Base-by-base conservation (phyloP, 768 basidiomycete species). In the Auriscalpium orientale region DNA sequence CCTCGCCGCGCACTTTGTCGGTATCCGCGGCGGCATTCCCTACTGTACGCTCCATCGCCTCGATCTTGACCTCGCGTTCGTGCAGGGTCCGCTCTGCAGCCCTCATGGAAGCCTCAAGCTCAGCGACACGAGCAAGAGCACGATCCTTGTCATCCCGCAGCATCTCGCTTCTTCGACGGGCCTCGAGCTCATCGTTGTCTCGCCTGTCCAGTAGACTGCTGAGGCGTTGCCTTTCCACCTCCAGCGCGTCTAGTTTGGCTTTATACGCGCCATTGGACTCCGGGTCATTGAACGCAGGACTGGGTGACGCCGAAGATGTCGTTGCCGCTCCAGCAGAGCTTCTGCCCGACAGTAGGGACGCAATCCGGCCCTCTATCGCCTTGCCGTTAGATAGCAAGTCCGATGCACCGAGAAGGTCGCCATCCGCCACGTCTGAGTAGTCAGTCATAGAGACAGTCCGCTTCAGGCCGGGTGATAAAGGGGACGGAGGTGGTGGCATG, bases 401-500 rank as follows among this genome's bases (percentile, higher is more conserved):
- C 7, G 64, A 49, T 3, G 53, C 38, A 10, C 47, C 47, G 4
- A 56, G 49, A n/a, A 50, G 34, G 13, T 61, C 62, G 57, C 59
- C 13, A 46, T 54, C 56, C 34, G 40, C 47, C 34, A 60, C 61
- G 2, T 49, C 40, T 45, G 48, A 43, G 16, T 68, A 63, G 38
- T 75, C 75, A 51, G 70, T 72, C 43, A 74, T 61, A 18, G 75
- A 77, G 21, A 71, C 67, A 2, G 74, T 71, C 34, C 72, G 71
- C 16, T 58, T 58, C 10, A 73, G 66, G 16, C 69, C 65, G 46
- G 74, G 65, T 1, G 68, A 63, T n/a, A 64, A 56, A 8, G 88
- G 88, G 12, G 87, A 87, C 1, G 84, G 73, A 16, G 89, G 89
- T 3, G 89, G 89, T 2, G 88, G 89, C 89, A 91, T 90, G 8